These are phyloP conservation scores for Cutaneotrichosporon spelunceum DNA, from an alignment of 1,284 basidiomycete genomes.

Conservation along the genomic window DNA sequence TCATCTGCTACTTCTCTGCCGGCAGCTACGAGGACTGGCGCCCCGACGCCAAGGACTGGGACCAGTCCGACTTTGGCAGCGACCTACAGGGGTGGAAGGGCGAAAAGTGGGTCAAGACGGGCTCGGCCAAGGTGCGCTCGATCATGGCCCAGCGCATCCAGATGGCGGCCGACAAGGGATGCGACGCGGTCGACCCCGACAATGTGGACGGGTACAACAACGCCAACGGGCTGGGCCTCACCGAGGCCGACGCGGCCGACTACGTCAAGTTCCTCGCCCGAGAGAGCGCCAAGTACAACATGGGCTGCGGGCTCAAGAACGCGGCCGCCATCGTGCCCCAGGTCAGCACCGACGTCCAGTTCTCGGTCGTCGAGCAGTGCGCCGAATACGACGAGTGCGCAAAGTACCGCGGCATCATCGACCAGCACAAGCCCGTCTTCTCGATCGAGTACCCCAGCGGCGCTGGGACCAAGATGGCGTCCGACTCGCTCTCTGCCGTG, in stretches of 20 bases:
- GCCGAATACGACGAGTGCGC: slow-evolving; percentile 30
- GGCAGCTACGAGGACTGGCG: slow-evolving; percentile 39
- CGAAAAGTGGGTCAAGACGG: slow-evolving; percentile 15
- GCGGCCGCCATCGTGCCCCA: slow-evolving; percentile 22
- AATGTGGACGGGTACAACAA: slow-evolving; percentile 38
- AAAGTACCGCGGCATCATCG: slow-evolving; percentile 29
- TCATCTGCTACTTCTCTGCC: slow-evolving; percentile 49
- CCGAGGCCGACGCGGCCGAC: slow-evolving; percentile 32
- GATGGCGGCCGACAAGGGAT: slow-evolving; percentile 39
- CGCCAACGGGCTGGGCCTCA: slow-evolving; percentile 15
- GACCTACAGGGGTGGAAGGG: slow-evolving; percentile 11
- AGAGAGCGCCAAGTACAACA: slow-evolving; percentile 26
- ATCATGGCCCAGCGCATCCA: slow-evolving; percentile 28
- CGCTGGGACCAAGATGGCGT: no score
- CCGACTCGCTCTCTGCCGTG: not conserved
- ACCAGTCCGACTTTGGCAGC: slow-evolving; percentile 10
- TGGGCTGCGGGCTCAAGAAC: slow-evolving; percentile 40
- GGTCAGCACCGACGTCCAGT: slow-evolving; percentile 6
- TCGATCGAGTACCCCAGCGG: slow-evolving; percentile 31
- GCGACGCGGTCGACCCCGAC: slow-evolving; percentile 49
- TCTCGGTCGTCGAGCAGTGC: slow-evolving; percentile 22
- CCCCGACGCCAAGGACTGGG: slow-evolving; percentile 5
- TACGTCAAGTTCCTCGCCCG: slow-evolving; percentile 40
- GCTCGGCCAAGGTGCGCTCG: not conserved
- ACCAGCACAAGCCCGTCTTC: slow-evolving; percentile 36